phyloP scores from a whole-genome alignment of 257 asterid genomes.

The Fraxinus quadrangulata region DNA sequence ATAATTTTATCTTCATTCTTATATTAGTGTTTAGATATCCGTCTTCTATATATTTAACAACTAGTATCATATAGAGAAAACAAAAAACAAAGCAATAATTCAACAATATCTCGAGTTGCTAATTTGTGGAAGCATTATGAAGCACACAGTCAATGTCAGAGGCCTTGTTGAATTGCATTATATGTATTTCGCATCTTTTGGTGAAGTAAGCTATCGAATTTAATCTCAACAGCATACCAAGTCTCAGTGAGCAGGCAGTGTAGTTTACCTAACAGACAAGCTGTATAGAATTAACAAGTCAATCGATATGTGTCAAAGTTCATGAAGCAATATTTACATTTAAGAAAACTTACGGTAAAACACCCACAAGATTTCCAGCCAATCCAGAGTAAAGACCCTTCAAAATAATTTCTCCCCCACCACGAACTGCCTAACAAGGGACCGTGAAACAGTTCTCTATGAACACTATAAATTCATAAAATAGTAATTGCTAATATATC shows the following conservation, averaged over 20 bases:
- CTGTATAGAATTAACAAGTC: background rate
- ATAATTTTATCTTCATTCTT: background rate
- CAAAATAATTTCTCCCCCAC: constrained; percentile 56
- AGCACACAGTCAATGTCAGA: constrained; percentile 6
- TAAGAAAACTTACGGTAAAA: constrained; percentile 60
- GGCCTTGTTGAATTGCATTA: constrained; percentile 10
- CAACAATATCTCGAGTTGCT: background rate
- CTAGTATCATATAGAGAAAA: background rate
- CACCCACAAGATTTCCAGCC: constrained; percentile 72
- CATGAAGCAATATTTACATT: constrained; percentile 18
- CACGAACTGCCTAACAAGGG: constrained; percentile 57
- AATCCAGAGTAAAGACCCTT: constrained; percentile 74
- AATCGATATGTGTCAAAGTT: constrained; percentile 10
- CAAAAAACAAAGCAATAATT: background rate
- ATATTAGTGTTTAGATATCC: background rate
- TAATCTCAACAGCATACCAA: background rate
- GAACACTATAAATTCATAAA: constrained; percentile 1
- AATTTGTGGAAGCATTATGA: background rate
- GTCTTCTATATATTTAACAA: background rate
- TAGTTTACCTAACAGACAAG: background rate
- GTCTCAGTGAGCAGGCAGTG: background rate
- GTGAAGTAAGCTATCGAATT: background rate
- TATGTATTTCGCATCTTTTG: background rate
- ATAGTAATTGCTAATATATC: background rate
- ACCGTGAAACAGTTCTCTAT: constrained; percentile 27